A percentile compares a stretch with the other conserved stretches of the same genome.
phyloP scores from a whole-genome alignment of 2,329 filamentous ascomycete genomes.

The Epichloe brachyelytri region DNA sequence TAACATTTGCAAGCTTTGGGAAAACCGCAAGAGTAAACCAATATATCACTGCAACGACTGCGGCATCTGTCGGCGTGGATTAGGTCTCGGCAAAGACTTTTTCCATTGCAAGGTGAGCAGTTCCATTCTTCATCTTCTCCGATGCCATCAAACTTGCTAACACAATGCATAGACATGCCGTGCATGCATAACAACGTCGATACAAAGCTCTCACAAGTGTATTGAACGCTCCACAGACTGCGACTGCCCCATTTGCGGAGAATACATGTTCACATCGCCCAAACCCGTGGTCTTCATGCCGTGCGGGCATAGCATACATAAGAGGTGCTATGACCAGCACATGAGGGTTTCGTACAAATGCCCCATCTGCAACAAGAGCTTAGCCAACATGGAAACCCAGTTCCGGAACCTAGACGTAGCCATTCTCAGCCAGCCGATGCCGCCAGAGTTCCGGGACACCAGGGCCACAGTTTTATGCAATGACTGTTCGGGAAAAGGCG shows the following conservation, averaged over 20 bases:
- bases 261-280: constrained; percentile 90
- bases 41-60: constrained; percentile 97
- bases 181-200: constrained; percentile 84
- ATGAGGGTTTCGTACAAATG: constrained; percentile 89
- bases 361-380: constrained; percentile 89
- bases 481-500: constrained; percentile 80
- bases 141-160: background rate
- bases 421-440: constrained; percentile 87
- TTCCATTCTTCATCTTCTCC: background rate
- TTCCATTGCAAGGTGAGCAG: constrained; percentile 83
- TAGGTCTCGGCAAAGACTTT: constrained; percentile 90
- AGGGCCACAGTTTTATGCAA: constrained; percentile 83
- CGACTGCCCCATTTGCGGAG: constrained; percentile 91
- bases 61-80: constrained; percentile 83
- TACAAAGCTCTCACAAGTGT: constrained; percentile 76
- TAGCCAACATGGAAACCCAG: constrained; percentile 94
- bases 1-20: constrained; percentile 90
- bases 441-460: constrained; percentile 64
- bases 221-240: constrained; percentile 91
- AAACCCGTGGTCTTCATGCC: constrained; percentile 84
- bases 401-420: constrained; percentile 84
- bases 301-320: constrained; percentile 93
- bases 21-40: constrained; percentile 77
- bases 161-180: constrained; percentile 55
- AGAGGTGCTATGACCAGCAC: constrained; percentile 75